A percentile compares a stretch with the other conserved stretches of the same genome.
Conservation (phyloP, 2,329 filamentous ascomycete species). For the Scytalidium lignicola region DNA sequence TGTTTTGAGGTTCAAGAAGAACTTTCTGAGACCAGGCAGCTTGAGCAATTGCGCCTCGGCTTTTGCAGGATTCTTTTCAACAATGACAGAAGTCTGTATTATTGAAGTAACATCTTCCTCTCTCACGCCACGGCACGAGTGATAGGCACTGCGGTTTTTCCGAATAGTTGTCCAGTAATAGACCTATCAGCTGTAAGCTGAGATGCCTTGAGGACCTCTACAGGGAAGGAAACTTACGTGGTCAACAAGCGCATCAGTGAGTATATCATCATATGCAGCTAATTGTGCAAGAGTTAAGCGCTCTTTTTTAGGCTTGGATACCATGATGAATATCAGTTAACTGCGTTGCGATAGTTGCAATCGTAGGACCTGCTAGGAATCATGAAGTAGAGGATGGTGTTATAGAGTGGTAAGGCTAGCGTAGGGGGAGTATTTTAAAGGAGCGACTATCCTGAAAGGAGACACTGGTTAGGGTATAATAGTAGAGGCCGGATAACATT, state of each 20-base stretch:
- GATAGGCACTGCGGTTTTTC: conserved; percentile 86
- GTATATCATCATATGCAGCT: conserved; percentile 88
- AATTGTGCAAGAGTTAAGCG: conserved; percentile 81
- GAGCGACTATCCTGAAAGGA: background rate
- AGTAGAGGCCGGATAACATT: background rate
- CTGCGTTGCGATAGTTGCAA: background rate
- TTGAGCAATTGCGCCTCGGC: conserved; percentile 70
- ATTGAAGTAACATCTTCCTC: conserved; percentile 55
- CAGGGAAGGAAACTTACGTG: conserved; percentile 60
- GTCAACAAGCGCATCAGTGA: conserved; percentile 92
- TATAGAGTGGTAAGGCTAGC: background rate
- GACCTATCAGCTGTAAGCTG: conserved; percentile 48
- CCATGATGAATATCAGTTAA: background rate
- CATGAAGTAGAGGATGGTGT: background rate
- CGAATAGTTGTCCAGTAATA: conserved; percentile 97
- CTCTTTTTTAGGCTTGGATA: conserved; percentile 51
- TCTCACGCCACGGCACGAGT: conserved; percentile 72
- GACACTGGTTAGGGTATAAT: background rate
- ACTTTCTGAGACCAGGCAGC: conserved; percentile 69
- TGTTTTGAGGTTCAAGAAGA: conserved; percentile 61
- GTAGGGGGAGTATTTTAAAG: background rate
- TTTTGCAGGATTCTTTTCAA: conserved; percentile 64
- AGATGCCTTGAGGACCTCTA: conserved; percentile 1
- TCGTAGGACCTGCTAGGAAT: background rate
- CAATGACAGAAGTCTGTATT: conserved; percentile 61